Base-by-base conservation (phyloP, 2,329 filamentous ascomycete genomes). In the Epichloe aotearoae region DNA sequence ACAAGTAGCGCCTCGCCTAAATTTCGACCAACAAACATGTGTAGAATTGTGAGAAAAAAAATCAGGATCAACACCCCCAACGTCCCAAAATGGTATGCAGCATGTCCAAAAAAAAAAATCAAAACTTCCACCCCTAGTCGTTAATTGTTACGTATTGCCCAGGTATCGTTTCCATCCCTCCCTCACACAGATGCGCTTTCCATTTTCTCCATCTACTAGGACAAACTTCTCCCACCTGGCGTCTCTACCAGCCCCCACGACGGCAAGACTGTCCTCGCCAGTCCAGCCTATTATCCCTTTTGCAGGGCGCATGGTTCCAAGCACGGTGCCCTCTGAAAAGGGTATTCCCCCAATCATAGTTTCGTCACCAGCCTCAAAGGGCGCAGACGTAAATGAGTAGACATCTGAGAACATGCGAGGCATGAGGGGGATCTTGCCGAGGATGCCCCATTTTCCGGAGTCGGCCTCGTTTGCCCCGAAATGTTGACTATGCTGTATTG, bases 221-320 rank as follows among this genome's bases (percentile, higher is more conserved):
- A 83, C 72, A 59, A 95, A 95, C 54, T 85, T 89, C 70, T 96
- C 89, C 88, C 90, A 96, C 47, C 86, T 76, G 15, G 85, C 85
- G 62, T 93, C 86, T 53, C 77, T 75, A 0, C 89, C 89, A 1
- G 87, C 86, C 3, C 89, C 86, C 47, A 95, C 73, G 1, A 95
- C 82, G 1, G 90, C 69, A 11, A 95, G 69, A 15, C 77, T 86
- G 20, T 80, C 72, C 55, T 95, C 86, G 56, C 81, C 76, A 10
- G 82, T 75, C 88, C 94, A 97, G 2, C 89, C 89, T 51, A 96
- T 76, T 7, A 93, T 70, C 0, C 93, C 93, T 64, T 95, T 95
- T 11, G 82, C 77, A 14, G 88, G 83, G 47, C 80, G 67, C 14
- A 71, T 69, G 15, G 73, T 76, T 2, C 74, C 73, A 8, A 78